Conservation (phyloP, 2,329 filamentous ascomycete genomes). For the Pseudodiploospora longispora region DNA sequence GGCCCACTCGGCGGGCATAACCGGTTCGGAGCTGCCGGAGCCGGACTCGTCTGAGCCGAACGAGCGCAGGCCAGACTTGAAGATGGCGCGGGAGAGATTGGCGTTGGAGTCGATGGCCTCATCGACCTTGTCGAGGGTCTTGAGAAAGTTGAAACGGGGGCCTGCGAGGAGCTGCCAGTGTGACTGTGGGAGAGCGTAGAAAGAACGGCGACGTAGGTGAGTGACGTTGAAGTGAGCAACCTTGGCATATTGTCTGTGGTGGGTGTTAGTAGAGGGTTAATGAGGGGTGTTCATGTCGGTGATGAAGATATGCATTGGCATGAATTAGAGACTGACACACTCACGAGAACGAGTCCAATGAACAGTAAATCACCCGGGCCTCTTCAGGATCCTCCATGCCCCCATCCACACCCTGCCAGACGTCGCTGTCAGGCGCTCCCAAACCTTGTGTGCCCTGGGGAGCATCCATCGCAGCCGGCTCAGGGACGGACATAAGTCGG, state of each 20-base stretch:
- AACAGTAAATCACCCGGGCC: slow-evolving; percentile 66
- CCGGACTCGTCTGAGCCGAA: slow-evolving; percentile 47
- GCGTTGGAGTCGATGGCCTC: slow-evolving; percentile 85
- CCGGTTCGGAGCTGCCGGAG: slow-evolving; percentile 30
- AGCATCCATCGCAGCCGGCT: slow-evolving; percentile 8
- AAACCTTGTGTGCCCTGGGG: slow-evolving; percentile 3
- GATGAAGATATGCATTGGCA: background rate
- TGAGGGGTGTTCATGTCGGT: background rate
- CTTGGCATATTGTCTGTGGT: slow-evolving; percentile 68
- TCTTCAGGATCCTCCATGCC: slow-evolving; percentile 72
- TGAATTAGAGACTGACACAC: slow-evolving; percentile 22
- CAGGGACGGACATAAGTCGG: slow-evolving; percentile 1
- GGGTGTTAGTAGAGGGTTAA: background rate
- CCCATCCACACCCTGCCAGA: slow-evolving; percentile 57
- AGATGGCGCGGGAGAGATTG: slow-evolving; percentile 70
- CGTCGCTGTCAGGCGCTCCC: slow-evolving; percentile 25
- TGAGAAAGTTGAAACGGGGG: slow-evolving; percentile 74
- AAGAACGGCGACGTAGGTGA: slow-evolving; percentile 81
- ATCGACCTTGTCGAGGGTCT: slow-evolving; percentile 71
- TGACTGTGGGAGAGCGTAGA: slow-evolving; percentile 77
- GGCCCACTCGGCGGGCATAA: slow-evolving; percentile 56
- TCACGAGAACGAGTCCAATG: slow-evolving; percentile 85
- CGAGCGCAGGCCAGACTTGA: slow-evolving; percentile 57
- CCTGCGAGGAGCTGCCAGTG: slow-evolving; percentile 79
- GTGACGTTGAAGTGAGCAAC: slow-evolving; percentile 85